Base-by-base conservation (phyloP, 495 filamentous ascomycete genomes). In the Penicillium mononematosum region DNA sequence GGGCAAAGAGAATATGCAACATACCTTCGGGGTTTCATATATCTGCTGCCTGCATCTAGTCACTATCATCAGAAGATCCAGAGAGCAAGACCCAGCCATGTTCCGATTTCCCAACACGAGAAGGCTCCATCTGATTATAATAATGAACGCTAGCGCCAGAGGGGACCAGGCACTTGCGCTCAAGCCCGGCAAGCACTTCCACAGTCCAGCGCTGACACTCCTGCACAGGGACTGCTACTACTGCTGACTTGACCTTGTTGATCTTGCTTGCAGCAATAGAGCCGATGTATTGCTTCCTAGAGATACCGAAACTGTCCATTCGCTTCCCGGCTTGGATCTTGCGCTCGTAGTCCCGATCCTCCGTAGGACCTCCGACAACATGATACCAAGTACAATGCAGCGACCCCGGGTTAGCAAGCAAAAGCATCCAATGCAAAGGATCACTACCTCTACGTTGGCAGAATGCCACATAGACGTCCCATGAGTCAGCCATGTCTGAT, bases 361-460 rank as follows among this genome's bases (percentile, higher is more conserved):
- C 11, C 8, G 42, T n/a, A 17, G 43, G 53, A 9, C 43, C 43
- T 45, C 53, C 43, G 4, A 43, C 29, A 22, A 46, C 53, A 25
- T 55, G 53, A 17, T 55, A 55, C 53, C 53, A 55, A 25, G 53
- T 55, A 27, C 53, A 45, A 1, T 4, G 10, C 10, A 19, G 10
- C 16, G 53, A 46, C 1, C 32, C 43, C 16, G 6, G 53, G 10
- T 47, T 20, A n/a, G 43, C 17, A 31, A 46, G 41, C 27, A 54
- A 9, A 17, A 54, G 29, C 12, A 39, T 47, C 53, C 53, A 46
- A 43, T 55, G 53, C 22, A 22, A 22, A 22, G 22, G 22, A 22
- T 22, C 22, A 22, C 22, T 22, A 22, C 22, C 22, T 22, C 22
- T 22, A 22, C 22, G 22, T 22, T 22, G 22, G 22, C 22, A 22